Evolutionary conservation across 768 basidiomycete species (phyloP).

Genomic region (Russula virescens): DNA sequence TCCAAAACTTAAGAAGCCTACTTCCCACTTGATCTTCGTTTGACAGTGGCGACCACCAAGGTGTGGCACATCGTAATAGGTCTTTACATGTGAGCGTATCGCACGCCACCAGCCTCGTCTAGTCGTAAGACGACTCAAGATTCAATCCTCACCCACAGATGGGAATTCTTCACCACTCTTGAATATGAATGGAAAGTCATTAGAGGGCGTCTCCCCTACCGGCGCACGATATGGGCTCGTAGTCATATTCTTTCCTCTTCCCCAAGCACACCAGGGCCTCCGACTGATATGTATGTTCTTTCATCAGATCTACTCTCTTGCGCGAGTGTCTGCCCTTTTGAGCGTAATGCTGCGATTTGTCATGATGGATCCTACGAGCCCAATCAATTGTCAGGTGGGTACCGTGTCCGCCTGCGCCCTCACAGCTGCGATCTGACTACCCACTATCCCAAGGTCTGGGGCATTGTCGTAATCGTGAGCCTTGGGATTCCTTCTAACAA

Average conservation of each 20-base stretch:
- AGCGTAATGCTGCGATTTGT: neutral
- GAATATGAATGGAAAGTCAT: no score
- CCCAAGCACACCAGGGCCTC: no score
- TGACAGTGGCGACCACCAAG: no score
- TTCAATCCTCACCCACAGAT: neutral
- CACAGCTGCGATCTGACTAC: neutral
- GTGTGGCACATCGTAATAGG: no score
- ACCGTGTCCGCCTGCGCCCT: neutral
- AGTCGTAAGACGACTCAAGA: no score
- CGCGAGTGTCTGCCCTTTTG: neutral
- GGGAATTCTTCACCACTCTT: neutral
- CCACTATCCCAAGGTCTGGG: neutral
- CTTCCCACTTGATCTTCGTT: no score
- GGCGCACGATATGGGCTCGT: no score
- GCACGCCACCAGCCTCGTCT: no score
- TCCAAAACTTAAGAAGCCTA: no score
- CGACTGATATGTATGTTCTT: neutral
- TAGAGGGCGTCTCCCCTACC: no score
- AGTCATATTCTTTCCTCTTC: no score
- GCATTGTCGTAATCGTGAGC: neutral
- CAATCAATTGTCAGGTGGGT: constrained; percentile 1
- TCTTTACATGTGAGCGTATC: no score
- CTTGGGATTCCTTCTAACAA: neutral
- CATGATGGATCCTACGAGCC: neutral
- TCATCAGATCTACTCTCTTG: neutral